A percentile compares a stretch with the other conserved stretches of the same genome.
phyloP scores from a whole-genome alignment of 331 rosid genomes.

The Rhamnella rubrinervis region DNA sequence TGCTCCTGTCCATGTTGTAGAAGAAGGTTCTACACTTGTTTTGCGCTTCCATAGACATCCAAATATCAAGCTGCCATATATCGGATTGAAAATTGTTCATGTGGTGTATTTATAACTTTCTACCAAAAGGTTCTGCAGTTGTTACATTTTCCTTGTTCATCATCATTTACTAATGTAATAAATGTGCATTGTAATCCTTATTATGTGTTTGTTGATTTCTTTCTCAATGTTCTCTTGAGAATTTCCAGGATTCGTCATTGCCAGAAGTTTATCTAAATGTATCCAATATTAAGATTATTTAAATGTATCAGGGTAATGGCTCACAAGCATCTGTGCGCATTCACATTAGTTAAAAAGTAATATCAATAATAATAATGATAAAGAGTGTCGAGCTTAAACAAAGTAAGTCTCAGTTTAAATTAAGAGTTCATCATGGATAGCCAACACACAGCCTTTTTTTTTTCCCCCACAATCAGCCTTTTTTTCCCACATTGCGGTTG shows the following conservation, averaged over 20 bases:
- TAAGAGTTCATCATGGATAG: too few species aligned
- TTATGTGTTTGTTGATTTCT: conserved; percentile 1
- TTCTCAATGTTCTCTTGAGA: conserved; percentile 27
- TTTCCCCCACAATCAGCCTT: too few species aligned
- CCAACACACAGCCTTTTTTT: too few species aligned
- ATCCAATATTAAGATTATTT: too few species aligned
- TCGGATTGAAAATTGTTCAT: conserved; percentile 77
- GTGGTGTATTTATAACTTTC: conserved; percentile 60
- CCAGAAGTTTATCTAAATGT: conserved; percentile 44
- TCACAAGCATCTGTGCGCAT: conserved; percentile 62
- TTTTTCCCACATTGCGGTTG: too few species aligned
- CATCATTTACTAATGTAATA: conserved; percentile 21
- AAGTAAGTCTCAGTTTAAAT: too few species aligned
- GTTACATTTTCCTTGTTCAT: conserved; percentile 16
- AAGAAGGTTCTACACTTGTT: conserved; percentile 85
- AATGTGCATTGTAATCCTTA: conserved; percentile 10
- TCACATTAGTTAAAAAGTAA: neutral
- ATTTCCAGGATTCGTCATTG: conserved; percentile 62
- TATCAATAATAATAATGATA: conserved; percentile 3
- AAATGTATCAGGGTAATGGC: conserved; percentile 18
- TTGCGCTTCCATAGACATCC: conserved; percentile 82
- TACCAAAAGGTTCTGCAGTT: conserved; percentile 72
- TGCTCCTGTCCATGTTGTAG: conserved; percentile 78
- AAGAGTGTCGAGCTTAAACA: conserved; percentile 1
- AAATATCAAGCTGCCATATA: conserved; percentile 71